A percentile compares a stretch with the other conserved stretches of the same genome.
Conservation (phyloP, 495 filamentous ascomycete species). For the Penicillium nucicola region DNA sequence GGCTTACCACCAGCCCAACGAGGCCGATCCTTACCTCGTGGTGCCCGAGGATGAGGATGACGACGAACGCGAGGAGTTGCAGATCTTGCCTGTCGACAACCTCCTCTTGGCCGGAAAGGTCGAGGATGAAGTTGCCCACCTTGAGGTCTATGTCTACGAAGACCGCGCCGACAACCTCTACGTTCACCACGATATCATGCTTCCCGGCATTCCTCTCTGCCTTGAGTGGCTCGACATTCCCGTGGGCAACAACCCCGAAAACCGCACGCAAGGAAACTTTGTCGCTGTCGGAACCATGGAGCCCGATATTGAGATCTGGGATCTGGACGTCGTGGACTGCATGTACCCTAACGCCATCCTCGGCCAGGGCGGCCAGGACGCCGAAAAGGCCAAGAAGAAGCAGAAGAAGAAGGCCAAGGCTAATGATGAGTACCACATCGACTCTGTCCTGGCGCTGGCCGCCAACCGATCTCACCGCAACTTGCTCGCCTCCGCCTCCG, state of each 20-base stretch:
- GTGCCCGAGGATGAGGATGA: conserved; percentile 71
- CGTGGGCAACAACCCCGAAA: conserved; percentile 63
- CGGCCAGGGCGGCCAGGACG: conserved; percentile 68
- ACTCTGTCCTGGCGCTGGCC: conserved; percentile 85
- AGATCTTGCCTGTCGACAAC: conserved; percentile 91
- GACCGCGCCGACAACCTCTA: conserved; percentile 92
- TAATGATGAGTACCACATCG: conserved; percentile 90
- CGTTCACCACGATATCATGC: conserved; percentile 99
- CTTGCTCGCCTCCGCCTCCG: conserved; percentile 91
- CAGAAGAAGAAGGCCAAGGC: conserved; percentile 82
- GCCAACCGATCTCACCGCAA: conserved; percentile 91
- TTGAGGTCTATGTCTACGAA: conserved; percentile 98
- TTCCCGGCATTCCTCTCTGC: conserved; percentile 92
- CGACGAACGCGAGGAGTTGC: conserved; percentile 90
- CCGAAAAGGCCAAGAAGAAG: conserved; percentile 51
- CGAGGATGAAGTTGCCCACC: conserved; percentile 93
- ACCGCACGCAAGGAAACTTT: conserved; percentile 69
- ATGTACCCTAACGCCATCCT: conserved; percentile 98
- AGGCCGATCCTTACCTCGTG: conserved; percentile 94
- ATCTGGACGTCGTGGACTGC: conserved; percentile 89
- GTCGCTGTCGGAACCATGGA: conserved; percentile 96
- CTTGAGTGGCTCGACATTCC: conserved; percentile 93
- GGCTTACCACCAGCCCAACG: conserved; percentile 88
- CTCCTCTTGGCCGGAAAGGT: conserved; percentile 86
- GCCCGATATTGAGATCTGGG: conserved; percentile 98